Percentiles rank a stretch among this genome's conserved stretches.
phyloP scores from a whole-genome alignment of 805 yeast genomes.

The Saturnispora gosingensis region DNA sequence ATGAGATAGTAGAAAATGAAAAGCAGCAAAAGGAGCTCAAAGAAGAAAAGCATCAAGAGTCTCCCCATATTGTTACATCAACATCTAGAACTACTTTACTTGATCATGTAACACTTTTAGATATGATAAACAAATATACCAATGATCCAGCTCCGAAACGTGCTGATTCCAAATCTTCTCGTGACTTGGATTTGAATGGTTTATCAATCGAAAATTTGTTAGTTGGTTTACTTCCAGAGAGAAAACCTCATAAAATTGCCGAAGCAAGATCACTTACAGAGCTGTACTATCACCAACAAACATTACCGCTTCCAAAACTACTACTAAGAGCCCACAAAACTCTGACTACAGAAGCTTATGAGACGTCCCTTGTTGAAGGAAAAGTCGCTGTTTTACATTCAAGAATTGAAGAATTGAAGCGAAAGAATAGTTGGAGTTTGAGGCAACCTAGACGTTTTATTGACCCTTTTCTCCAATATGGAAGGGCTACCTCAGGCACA shows the following conservation, averaged over 20 bases:
- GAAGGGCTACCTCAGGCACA: slow-evolving; percentile 13
- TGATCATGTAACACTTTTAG: slow-evolving; percentile 8
- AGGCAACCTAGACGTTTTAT: slow-evolving; percentile 67
- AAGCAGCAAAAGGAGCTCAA: slow-evolving; percentile 6
- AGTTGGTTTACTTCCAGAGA: slow-evolving; percentile 40
- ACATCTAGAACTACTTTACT: background rate
- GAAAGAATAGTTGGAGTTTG: slow-evolving; percentile 84
- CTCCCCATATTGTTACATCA: background rate
- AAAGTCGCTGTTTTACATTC: slow-evolving; percentile 83
- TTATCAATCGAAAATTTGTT: slow-evolving; percentile 36
- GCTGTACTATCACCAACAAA: slow-evolving; percentile 76
- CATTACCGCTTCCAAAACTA: slow-evolving; percentile 73
- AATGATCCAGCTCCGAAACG: slow-evolving; percentile 17
- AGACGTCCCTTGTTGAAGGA: slow-evolving; percentile 80
- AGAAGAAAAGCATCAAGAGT: background rate
- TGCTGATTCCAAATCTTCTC: slow-evolving; percentile 22
- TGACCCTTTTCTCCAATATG: slow-evolving; percentile 48
- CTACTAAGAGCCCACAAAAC: slow-evolving; percentile 82
- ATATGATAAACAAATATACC: slow-evolving; percentile 24
- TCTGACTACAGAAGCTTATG: slow-evolving; percentile 75
- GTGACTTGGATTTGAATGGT: slow-evolving; percentile 29
- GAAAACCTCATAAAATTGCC: slow-evolving; percentile 43
- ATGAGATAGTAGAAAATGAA: too few relatives aligned
- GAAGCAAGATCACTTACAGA: slow-evolving; percentile 71
- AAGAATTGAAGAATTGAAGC: slow-evolving; percentile 82